Base-by-base conservation (phyloP, 73 alveolate species). In the Diophrys sp. region DNA sequence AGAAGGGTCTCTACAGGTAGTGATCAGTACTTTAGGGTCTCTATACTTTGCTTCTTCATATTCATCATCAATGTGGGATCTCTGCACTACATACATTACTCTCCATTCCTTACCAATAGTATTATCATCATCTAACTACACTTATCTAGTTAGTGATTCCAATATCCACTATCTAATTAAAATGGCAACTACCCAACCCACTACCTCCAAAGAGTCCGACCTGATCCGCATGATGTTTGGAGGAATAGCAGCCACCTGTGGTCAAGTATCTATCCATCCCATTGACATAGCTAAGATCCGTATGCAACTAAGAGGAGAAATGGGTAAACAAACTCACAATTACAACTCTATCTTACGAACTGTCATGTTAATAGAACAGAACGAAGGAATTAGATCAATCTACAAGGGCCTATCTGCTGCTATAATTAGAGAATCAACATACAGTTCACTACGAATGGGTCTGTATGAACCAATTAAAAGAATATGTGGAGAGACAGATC, bases 1-100 rank as follows among this genome's bases (percentile, higher is more conserved):
- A n/a, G n/a, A n/a, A 23, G 99, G 99, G 67, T 87, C 87, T 33
- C 99, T 67, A 25, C 97, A 80, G 26, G 99, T 98, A 34, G 99
- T 98, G 27, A 98, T 87, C 72, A 96, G 88, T 31, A 98, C 91
- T 83, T 88, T 89, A 26, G 99, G 99, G 77, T 93, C 98, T 56
- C 95, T 82, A 56, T 90, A 83, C 71, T 85, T 77, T 75, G 96
- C 95, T 73, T 87, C 94, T 44, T 95, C 98, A 82, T 98, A 98
- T 82, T 98, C 99, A 84, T 98, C 99, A 83, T 98, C 99, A 29
- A 97, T 85, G 71, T 93, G 97, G 77, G 90, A 88, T 75, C 97
- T 70, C 44, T 98, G 99, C 14, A 93, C 95, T 70, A 78, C 80
- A 71, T 95, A 85, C 56, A 33, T 26, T 25, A 27, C 56, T n/a